Conservation (phyloP, 345 rosid genomes). For the Firmiana major region DNA sequence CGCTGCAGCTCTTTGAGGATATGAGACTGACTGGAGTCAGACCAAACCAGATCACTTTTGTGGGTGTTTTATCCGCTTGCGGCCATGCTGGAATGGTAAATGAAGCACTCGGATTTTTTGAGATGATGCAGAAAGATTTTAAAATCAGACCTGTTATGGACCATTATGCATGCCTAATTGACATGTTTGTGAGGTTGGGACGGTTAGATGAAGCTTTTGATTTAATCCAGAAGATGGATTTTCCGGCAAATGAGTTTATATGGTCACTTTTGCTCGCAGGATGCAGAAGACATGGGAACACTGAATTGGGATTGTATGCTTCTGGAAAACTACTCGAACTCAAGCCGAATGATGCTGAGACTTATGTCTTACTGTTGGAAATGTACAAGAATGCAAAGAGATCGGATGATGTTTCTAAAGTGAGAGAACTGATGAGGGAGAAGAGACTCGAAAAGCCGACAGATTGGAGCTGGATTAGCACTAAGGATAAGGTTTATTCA, state of each 20-base stretch:
- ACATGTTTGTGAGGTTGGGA: constrained; percentile 46
- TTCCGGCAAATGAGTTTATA: constrained; percentile 38
- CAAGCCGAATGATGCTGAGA: constrained; percentile 33
- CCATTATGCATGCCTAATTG: constrained; percentile 43
- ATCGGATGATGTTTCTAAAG: constrained; percentile 39
- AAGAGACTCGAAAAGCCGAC: constrained; percentile 21
- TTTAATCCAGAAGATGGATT: constrained; percentile 38
- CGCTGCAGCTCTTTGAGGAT: constrained; percentile 57
- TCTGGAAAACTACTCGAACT: constrained; percentile 47
- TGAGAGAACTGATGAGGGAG: constrained; percentile 35
- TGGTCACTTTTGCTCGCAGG: constrained; percentile 45
- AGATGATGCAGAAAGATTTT: constrained; percentile 46
- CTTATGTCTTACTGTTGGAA: constrained; percentile 29
- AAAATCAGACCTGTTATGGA: constrained; percentile 46
- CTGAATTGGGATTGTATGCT: constrained; percentile 39
- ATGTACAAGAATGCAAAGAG: constrained; percentile 32
- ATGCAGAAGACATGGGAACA: constrained; percentile 36
- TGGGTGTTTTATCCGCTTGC: constrained; percentile 59
- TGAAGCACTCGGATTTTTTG: constrained; percentile 47
- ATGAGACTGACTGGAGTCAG: constrained; percentile 45
- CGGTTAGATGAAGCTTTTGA: constrained; percentile 46
- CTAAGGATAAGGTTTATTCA: constrained; percentile 34
- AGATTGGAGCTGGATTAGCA: constrained; percentile 59
- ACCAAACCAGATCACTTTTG: constrained; percentile 57
- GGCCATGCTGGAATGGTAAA: constrained; percentile 44